These are phyloP conservation scores for Candida rishiriensis DNA, from an alignment of 805 yeast species.

Conservation along the genomic window DNA sequence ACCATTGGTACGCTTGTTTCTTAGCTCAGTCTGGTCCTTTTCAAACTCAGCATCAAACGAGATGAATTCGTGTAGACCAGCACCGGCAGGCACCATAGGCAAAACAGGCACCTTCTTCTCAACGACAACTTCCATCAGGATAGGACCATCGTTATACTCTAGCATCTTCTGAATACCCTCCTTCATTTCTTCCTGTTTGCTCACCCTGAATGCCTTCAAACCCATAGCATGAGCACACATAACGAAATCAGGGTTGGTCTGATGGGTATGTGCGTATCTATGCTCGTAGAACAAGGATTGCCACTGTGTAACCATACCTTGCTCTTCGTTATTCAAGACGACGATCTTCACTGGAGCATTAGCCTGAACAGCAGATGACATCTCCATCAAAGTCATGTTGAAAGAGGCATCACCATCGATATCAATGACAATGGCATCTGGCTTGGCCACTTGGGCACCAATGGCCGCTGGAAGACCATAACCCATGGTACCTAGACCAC, in stretches of 20 bases:
- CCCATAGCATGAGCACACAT: conserved; percentile 95
- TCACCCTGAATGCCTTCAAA: conserved; percentile 71
- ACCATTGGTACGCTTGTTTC: conserved; percentile 72
- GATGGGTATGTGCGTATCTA: conserved; percentile 98
- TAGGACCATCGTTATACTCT: conserved; percentile 71
- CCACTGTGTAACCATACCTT: conserved; percentile 99
- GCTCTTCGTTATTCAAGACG: conserved; percentile 94
- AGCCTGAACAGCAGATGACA: conserved; percentile 92
- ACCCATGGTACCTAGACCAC: conserved; percentile 99
- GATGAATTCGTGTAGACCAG: conserved; percentile 89
- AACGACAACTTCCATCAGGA: conserved; percentile 82
- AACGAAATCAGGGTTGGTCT: conserved; percentile 88
- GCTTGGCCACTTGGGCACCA: conserved; percentile 96
- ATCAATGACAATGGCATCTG: conserved; percentile 92
- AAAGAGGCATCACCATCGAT: conserved; percentile 99
- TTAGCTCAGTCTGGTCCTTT: conserved; percentile 59
- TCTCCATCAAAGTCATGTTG: conserved; percentile 93
- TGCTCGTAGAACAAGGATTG: conserved; percentile 95
- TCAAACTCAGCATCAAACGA: conserved; percentile 81
- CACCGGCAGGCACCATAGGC: conserved; percentile 98
- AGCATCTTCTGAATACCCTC: conserved; percentile 63
- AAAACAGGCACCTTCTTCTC: conserved; percentile 94
- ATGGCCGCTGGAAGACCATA: conserved; percentile 96
- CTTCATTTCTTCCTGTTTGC: conserved; percentile 61
- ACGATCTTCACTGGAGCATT: conserved; percentile 84